A percentile compares a stretch with the other conserved stretches of the same genome.
phyloP scores from a whole-genome alignment of 192 early-diverging fungal species.

The Coemansia sp. region DNA sequence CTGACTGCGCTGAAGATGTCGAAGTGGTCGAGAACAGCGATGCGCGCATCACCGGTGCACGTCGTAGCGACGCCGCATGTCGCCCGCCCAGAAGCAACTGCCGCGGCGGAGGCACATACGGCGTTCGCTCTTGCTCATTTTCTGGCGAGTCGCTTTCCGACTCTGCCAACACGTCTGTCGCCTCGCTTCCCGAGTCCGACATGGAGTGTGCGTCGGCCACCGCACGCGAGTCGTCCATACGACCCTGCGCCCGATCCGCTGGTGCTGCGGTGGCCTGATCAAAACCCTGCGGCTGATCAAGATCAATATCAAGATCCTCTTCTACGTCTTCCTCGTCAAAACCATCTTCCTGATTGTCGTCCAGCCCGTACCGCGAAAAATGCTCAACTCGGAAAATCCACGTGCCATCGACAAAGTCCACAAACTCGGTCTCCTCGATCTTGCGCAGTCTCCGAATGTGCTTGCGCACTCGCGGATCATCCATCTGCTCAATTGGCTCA shows the following conservation, averaged over 20 bases:
- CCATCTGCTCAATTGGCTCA: slow-evolving; percentile 61
- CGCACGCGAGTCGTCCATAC: slow-evolving; percentile 45
- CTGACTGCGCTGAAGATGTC: no score
- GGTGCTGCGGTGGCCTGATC: slow-evolving; percentile 50
- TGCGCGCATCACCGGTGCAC: slow-evolving; percentile 43
- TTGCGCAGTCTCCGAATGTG: slow-evolving; percentile 69
- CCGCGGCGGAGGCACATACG: slow-evolving; percentile 13
- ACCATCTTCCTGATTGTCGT: slow-evolving; percentile 65
- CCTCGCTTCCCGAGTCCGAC: background rate
- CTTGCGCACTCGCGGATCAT: slow-evolving; percentile 67
- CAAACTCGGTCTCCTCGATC: slow-evolving; percentile 76
- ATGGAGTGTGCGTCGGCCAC: slow-evolving; percentile 23
- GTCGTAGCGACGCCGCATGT: slow-evolving; percentile 36
- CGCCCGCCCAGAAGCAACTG: slow-evolving; percentile 26
- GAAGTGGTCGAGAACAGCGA: slow-evolving; percentile 37
- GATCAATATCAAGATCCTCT: background rate
- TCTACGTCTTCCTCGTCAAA: slow-evolving; percentile 43
- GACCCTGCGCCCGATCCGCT: slow-evolving; percentile 22
- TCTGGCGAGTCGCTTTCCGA: background rate
- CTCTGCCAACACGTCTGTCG: slow-evolving; percentile 7
- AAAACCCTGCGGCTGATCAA: slow-evolving; percentile 23
- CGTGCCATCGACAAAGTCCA: slow-evolving; percentile 72
- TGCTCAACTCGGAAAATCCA: slow-evolving; percentile 95
- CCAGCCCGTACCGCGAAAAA: slow-evolving; percentile 79
- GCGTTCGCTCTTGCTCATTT: background rate